These are phyloP conservation scores for Boechera retrofracta DNA, from an alignment of 345 rosid genomes.

Conservation along the genomic window DNA sequence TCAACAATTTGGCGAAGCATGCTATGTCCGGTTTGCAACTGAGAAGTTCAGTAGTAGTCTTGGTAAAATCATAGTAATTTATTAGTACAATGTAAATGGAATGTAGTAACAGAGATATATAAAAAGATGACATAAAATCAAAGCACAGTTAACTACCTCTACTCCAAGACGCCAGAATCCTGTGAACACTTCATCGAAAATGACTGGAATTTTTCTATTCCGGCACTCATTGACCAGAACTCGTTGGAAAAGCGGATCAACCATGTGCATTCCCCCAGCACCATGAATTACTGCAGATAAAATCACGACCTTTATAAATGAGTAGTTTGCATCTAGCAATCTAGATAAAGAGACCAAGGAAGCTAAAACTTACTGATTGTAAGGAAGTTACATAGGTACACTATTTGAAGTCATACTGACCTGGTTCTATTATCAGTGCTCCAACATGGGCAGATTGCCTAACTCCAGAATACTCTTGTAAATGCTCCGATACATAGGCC, in stretches of 20 bases:
- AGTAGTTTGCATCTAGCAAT: conserved; percentile 23
- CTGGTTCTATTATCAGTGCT: conserved; percentile 95
- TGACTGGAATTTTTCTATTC: conserved; percentile 72
- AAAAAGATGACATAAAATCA: conserved; percentile 12
- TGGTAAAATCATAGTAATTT: conserved; percentile 42
- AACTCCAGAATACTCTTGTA: conserved; percentile 49
- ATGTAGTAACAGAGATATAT: conserved; percentile 3
- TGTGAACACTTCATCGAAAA: conserved; percentile 95
- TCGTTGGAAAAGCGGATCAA: conserved; percentile 95
- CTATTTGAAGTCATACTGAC: conserved; percentile 38
- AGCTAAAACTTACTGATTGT: conserved; percentile 9
- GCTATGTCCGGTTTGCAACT: conserved; percentile 91
- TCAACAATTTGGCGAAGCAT: conserved; percentile 90
- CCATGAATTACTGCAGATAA: conserved; percentile 77
- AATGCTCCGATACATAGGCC: conserved; percentile 61
- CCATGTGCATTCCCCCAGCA: conserved; percentile 97
- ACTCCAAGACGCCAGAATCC: conserved; percentile 98
- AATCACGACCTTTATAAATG: not conserved
- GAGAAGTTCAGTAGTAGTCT: conserved; percentile 82
- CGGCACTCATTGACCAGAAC: conserved; percentile 84
- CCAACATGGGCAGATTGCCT: conserved; percentile 55
- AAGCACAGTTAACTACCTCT: conserved; percentile 59
- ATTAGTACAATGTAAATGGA: conserved; percentile 31
- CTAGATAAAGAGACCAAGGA: conserved; percentile 1
- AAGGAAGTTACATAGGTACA: not conserved